phyloP scores from a whole-genome alignment of 2,329 filamentous ascomycete species.

The Colletotrichum plurivorum region DNA sequence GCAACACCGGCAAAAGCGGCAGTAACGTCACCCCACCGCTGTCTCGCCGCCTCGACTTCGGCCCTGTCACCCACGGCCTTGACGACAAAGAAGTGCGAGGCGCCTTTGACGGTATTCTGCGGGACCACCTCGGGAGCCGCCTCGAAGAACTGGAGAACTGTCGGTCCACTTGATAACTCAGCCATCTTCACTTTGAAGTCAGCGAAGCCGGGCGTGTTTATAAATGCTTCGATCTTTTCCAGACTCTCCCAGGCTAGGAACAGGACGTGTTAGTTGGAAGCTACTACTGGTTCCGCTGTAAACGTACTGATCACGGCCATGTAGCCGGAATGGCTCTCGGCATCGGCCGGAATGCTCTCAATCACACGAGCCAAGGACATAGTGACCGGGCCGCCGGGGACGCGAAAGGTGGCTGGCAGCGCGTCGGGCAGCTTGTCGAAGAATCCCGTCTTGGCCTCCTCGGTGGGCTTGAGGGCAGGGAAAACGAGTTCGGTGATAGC shows the following conservation, averaged over 20 bases:
- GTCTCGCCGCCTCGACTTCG: neutral
- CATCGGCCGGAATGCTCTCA: constrained; percentile 5
- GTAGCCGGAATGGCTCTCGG: constrained; percentile 16
- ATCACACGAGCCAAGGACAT: constrained; percentile 8
- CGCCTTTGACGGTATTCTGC: constrained; percentile 3
- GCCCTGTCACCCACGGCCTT: constrained; percentile 6
- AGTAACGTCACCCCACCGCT: constrained; percentile 5
- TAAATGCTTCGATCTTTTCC: neutral
- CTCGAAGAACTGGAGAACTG: constrained; percentile 17
- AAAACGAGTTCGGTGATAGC: constrained; percentile 24
- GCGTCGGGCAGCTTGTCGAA: neutral
- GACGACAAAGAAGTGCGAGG: constrained; percentile 24
- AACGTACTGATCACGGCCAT: constrained; percentile 16
- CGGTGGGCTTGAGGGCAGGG: neutral
- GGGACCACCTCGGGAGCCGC: neutral
- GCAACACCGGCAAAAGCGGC: neutral
- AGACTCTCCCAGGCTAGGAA: constrained; percentile 20
- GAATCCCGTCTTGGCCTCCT: neutral
- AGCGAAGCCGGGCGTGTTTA: neutral
- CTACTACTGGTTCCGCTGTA: too few relatives aligned
- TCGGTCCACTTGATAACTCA: neutral
- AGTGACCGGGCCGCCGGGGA: neutral
- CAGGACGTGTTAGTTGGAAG: too few relatives aligned
- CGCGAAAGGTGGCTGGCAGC: neutral
- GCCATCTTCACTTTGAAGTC: neutral